Evolutionary conservation across 257 asterid genomes (phyloP), one percentile per base, ranked within the genome.

Genomic region (Solanum infundibuliforme): DNA sequence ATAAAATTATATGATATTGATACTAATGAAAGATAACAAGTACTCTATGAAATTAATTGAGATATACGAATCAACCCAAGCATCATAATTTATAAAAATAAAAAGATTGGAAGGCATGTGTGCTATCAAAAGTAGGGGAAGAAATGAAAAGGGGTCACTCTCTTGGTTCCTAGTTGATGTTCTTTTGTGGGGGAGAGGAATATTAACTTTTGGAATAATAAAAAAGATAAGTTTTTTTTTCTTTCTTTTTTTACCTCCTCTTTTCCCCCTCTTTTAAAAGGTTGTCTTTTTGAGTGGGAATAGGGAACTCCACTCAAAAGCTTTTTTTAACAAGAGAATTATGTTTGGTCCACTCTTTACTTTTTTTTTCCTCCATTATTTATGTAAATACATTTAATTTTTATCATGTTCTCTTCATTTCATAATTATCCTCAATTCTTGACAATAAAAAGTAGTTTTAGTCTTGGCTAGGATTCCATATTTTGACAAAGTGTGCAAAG

Each of bases 261-360:
- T 62, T 46, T 16, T 4, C 7, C 10, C 36, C 38, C 29, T 87
- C 92, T 94, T 92, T 93, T 92, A 90, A 96, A 95, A 94, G 96
- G 93, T 92, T 91, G 92, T 89, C 98, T 91, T 96, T 90, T 93
- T 87, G 85, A 90, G 95, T 90, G 91, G 94, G 92, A 94, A 94
- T 94, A 94, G 93, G 89, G 94, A 91, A 92, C 92, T 91, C 95
- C 96, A 92, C 95, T 93, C 88, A 81, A 81, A 81, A 81, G 68
- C 41, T 81, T 48, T 48, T 16, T 48, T 43, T 29, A 41, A 35
- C 31, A 62, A 81, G n/a, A 16, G 23, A 81, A 27, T 46, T 46
- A 81, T 46, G 85, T 81, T 77, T 81, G 68, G 85, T 81, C 88
- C 71, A 73, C 87, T 66, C 60, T 41, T 29, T 5, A 5, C 38